Evolutionary conservation across 1,284 basidiomycete genomes (phyloP).

Genomic region (Puccinia novopanici): DNA sequence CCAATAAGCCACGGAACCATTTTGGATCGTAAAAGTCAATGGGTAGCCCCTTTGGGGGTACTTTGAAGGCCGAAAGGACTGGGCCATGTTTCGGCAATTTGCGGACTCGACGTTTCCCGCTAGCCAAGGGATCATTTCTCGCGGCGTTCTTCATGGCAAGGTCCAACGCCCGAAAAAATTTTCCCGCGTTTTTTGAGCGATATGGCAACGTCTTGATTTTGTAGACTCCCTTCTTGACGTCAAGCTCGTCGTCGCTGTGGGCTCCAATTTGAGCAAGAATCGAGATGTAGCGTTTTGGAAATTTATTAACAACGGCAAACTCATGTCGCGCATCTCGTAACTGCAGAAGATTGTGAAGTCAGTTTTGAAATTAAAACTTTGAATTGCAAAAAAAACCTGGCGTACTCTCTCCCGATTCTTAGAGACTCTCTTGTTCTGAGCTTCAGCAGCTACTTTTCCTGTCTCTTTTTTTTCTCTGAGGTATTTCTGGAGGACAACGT

Average conservation of each 20-base stretch:
- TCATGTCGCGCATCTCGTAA: constrained; percentile 1
- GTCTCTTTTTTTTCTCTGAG: background rate
- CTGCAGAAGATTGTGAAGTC: background rate
- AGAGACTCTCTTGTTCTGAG: background rate
- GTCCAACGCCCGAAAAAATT: constrained; percentile 22
- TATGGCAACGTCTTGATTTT: constrained; percentile 34
- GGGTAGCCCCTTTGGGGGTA: constrained; percentile 16
- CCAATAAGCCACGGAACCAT: constrained; percentile 7
- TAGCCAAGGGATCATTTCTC: background rate
- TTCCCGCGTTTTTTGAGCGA: constrained; percentile 26
- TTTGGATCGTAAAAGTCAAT: constrained; percentile 34
- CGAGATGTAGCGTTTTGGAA: constrained; percentile 17
- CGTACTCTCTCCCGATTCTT: constrained; percentile 21
- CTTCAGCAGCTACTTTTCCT: constrained; percentile 18
- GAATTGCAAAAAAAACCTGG: background rate
- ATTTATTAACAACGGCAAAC: constrained; percentile 24
- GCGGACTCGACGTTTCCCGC: background rate
- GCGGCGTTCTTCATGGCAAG: constrained; percentile 5
- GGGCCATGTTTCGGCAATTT: constrained; percentile 27
- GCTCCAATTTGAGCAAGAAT: background rate
- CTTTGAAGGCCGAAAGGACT: background rate
- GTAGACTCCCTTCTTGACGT: background rate
- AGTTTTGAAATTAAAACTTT: background rate
- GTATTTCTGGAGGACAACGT: constrained; percentile 16
- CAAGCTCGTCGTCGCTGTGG: constrained; percentile 31